A percentile compares a stretch with the other conserved stretches of the same genome.
These are phyloP conservation scores for Sarcocystis neurona DNA, from an alignment of 169 alveolate species.

Conservation along the genomic window DNA sequence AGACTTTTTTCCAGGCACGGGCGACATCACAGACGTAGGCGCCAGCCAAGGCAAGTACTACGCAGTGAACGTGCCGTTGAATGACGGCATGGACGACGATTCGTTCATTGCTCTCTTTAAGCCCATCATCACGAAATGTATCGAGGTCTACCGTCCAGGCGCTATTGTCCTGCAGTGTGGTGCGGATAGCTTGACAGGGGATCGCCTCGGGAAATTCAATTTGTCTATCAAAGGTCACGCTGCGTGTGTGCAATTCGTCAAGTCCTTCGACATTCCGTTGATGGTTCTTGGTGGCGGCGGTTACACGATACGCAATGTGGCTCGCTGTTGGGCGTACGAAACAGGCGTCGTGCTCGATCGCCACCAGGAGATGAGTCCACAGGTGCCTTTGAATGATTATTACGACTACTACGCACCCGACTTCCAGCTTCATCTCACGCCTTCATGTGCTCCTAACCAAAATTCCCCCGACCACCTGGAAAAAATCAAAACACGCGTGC, in stretches of 20 bases:
- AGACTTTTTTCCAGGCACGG: conserved; percentile 99
- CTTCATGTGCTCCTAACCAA: conserved; percentile 89
- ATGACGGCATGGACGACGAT: conserved; percentile 97
- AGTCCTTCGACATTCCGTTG: conserved; percentile 87
- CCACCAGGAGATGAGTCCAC: conserved; percentile 87
- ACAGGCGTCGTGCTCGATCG: conserved; percentile 93
- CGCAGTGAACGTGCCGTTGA: conserved; percentile 97
- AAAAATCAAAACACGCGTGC: conserved; percentile 86
- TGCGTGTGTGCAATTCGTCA: conserved; percentile 93
- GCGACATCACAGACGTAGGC: conserved; percentile 96
- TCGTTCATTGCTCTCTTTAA: conserved; percentile 89
- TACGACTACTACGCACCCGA: conserved; percentile 97
- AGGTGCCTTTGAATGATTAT: conserved; percentile 89
- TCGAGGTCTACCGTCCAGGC: conserved; percentile 95
- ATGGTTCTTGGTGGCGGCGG: conserved; percentile 92
- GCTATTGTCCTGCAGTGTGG: conserved; percentile 99
- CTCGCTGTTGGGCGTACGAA: conserved; percentile 99
- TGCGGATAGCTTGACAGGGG: conserved; percentile 96
- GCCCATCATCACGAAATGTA: conserved; percentile 91
- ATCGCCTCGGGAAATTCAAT: conserved; percentile 96
- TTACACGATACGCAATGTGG: conserved; percentile 97
- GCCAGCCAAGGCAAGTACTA: conserved; percentile 91
- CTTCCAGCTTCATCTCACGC: conserved; percentile 92
- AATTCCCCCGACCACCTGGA: conserved; percentile 94
- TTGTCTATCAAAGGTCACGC: conserved; percentile 98